A percentile compares a stretch with the other conserved stretches of the same genome.
Evolutionary conservation across 495 filamentous ascomycete genomes (phyloP).

Genomic region (Cenococcum geophilum): DNA sequence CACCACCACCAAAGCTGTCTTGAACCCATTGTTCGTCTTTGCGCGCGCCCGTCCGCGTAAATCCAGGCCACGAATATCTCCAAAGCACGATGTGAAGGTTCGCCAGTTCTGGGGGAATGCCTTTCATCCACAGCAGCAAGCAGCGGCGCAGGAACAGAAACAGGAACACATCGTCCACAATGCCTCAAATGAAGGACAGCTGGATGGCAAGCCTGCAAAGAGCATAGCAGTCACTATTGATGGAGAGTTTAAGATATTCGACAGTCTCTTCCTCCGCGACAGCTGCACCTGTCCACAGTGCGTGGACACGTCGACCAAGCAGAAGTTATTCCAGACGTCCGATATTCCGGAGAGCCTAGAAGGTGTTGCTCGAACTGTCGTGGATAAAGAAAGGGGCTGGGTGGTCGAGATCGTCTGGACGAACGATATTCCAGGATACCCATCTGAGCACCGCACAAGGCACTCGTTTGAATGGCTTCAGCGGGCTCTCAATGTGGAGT

Average conservation of each 20-base stretch:
- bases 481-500: constrained; percentile 18
- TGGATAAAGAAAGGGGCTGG: constrained; percentile 35
- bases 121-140: not conserved
- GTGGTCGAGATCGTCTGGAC: constrained; percentile 55
- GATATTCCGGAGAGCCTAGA: constrained; percentile 58
- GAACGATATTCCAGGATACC: constrained; percentile 50
- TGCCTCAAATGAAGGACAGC: constrained; percentile 22
- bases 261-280: constrained; percentile 63
- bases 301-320: constrained; percentile 69
- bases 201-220: constrained; percentile 27
- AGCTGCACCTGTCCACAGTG: constrained; percentile 65
- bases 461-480: constrained; percentile 38
- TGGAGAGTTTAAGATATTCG: constrained; percentile 24
- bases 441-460: constrained; percentile 39
- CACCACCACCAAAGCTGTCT: constrained; percentile 4
- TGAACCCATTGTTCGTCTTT: constrained; percentile 1
- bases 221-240: constrained; percentile 27
- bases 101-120: constrained; percentile 15
- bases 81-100: not conserved
- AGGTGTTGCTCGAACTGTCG: constrained; percentile 23
- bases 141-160: not conserved
- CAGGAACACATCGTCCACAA: constrained; percentile 26
- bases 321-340: constrained; percentile 70
- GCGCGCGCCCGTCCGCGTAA: constrained; percentile 1
- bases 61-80: not conserved